A percentile compares a stretch with the other conserved stretches of the same genome.
These are phyloP conservation scores for Meyerozyma guilliermondii DNA, from an alignment of 1,139 yeast species.

Conservation along the genomic window DNA sequence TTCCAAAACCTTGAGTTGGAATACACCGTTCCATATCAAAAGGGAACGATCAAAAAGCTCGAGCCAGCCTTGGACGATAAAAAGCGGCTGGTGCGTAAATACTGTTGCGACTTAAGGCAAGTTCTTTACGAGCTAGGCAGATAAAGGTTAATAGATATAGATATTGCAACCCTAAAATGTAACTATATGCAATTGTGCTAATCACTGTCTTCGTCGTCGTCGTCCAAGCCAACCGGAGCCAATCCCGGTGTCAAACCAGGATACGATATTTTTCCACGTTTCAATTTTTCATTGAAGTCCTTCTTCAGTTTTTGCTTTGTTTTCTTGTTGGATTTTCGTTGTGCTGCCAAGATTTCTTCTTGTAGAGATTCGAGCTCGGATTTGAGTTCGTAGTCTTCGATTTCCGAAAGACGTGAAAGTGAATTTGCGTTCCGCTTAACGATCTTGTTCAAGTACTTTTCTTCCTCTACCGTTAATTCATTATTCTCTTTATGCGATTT, in stretches of 20 bases:
- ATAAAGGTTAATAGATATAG: constrained; percentile 6
- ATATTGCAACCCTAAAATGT: constrained; percentile 2
- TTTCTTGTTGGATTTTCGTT: constrained; percentile 9
- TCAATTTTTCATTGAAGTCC: constrained; percentile 40
- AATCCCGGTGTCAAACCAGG: constrained; percentile 88
- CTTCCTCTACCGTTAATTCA: constrained; percentile 39
- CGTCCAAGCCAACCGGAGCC: constrained; percentile 73
- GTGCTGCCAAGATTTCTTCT: constrained; percentile 27
- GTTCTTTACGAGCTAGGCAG: constrained; percentile 51
- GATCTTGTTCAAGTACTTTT: constrained; percentile 43
- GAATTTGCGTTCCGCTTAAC: constrained; percentile 45
- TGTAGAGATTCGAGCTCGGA: constrained; percentile 44
- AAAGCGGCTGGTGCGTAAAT: constrained; percentile 67
- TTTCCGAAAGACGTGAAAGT: constrained; percentile 39
- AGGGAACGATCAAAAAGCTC: constrained; percentile 44
- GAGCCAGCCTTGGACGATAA: constrained; percentile 63
- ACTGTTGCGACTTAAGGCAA: constrained; percentile 78
- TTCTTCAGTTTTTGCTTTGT: constrained; percentile 14
- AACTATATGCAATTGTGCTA: constrained; percentile 8
- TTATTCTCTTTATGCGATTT: constrained; percentile 32
- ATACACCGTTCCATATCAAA: constrained; percentile 47
- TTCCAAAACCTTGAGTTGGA: constrained; percentile 35
- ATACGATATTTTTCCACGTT: constrained; percentile 39
- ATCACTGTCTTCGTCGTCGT: constrained; percentile 36
- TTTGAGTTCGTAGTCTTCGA: constrained; percentile 36